phyloP scores from a whole-genome alignment of 2,329 filamentous ascomycete species.

The Pestalotiopsis fici region DNA sequence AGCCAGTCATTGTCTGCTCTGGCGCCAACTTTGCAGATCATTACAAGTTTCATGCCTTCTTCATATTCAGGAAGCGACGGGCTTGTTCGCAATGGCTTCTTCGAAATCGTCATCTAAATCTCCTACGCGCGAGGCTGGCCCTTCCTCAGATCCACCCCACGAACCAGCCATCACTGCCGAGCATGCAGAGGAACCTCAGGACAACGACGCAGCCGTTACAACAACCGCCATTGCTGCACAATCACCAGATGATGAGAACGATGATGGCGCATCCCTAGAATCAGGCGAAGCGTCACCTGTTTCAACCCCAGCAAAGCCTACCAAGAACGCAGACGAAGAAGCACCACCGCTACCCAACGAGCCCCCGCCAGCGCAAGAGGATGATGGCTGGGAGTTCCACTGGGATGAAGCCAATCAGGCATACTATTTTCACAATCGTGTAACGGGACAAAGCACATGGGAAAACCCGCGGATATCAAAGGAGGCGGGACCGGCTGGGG shows the following conservation, averaged over 20 bases:
- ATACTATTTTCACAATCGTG: conserved; percentile 85
- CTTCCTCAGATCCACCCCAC: not conserved
- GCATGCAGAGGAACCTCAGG: not conserved
- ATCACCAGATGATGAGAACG: conserved; percentile 11
- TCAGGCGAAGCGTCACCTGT: conserved; percentile 20
- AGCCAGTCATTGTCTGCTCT: not conserved
- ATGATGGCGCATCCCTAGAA: conserved; percentile 16
- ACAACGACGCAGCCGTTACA: not conserved
- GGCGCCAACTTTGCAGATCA: not conserved
- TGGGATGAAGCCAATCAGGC: conserved; percentile 71
- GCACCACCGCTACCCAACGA: conserved; percentile 35
- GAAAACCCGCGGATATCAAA: conserved; percentile 77
- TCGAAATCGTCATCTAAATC: not conserved
- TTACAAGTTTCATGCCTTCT: not conserved
- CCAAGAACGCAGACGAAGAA: conserved; percentile 34
- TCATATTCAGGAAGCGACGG: not conserved
- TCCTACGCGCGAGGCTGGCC: not conserved
- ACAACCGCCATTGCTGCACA: not conserved
- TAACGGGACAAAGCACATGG: conserved; percentile 77
- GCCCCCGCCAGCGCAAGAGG: conserved; percentile 44
- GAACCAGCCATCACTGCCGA: not conserved
- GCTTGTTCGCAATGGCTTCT: conserved; percentile 3
- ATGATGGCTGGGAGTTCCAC: conserved; percentile 78
- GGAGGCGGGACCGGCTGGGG: conserved; percentile 18
- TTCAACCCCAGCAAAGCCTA: conserved; percentile 20